A percentile compares a stretch with the other conserved stretches of the same genome.
phyloP scores from a whole-genome alignment of 345 rosid genomes.

The Dipteronia dyeriana region DNA sequence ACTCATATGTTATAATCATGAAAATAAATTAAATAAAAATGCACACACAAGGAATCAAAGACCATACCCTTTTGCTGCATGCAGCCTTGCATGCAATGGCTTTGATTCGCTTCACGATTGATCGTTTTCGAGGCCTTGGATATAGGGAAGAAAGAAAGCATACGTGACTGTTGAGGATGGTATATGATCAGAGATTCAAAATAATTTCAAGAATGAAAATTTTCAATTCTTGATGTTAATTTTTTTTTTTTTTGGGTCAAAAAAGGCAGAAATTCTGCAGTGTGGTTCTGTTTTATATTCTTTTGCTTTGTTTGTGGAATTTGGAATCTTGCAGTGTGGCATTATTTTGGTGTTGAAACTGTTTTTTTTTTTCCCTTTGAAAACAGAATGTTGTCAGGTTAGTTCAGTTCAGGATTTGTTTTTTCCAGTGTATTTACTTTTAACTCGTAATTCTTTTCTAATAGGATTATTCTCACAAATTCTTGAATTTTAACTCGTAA shows the following conservation, averaged over 20 bases:
- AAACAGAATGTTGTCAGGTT: neutral
- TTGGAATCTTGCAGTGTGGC: conserved; percentile 8
- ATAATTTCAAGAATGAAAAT: too few species aligned
- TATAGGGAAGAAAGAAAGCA: neutral
- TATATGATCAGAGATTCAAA: too few species aligned
- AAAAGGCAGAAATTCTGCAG: neutral
- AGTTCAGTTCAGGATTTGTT: too few species aligned
- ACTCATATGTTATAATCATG: neutral
- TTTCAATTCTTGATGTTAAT: too few species aligned
- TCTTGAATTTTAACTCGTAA: too few species aligned
- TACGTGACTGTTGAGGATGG: too few species aligned
- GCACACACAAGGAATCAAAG: neutral
- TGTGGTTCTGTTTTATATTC: neutral
- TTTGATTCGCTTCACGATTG: conserved; percentile 10
- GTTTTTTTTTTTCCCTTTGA: too few species aligned
- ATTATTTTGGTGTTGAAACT: neutral
- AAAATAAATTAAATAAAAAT: too few species aligned
- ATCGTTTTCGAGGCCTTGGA: conserved; percentile 27
- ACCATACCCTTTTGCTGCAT: neutral
- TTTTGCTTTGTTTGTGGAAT: conserved; percentile 8
- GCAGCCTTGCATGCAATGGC: conserved; percentile 4
- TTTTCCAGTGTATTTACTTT: too few species aligned
- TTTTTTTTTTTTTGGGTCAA: neutral
- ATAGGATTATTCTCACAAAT: too few species aligned
- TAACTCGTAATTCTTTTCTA: too few species aligned